These are phyloP conservation scores for Aspergillus bridgeri DNA, from an alignment of 495 filamentous ascomycete genomes.

Conservation along the genomic window DNA sequence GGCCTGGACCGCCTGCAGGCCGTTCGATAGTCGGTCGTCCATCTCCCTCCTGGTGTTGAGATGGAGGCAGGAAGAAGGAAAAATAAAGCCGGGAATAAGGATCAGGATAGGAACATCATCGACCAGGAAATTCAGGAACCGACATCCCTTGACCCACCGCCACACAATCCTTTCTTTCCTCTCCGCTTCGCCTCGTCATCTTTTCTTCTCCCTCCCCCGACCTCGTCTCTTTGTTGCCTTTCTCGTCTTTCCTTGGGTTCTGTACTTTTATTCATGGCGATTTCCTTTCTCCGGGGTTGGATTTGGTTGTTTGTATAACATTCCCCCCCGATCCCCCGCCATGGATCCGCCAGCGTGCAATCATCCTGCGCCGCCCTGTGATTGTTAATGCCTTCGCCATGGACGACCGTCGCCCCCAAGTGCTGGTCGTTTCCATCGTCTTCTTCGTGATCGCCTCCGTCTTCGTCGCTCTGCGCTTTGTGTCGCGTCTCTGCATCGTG, in stretches of 20 bases:
- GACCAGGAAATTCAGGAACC: not conserved
- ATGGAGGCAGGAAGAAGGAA: not conserved
- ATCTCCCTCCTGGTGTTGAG: no score
- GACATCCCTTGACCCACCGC: not conserved
- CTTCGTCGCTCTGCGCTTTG: slow-evolving; percentile 68
- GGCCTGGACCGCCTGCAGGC: not conserved
- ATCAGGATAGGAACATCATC: not conserved
- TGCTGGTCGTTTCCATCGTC: slow-evolving; percentile 70
- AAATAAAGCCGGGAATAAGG: not conserved
- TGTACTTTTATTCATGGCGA: not conserved
- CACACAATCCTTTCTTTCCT: not conserved
- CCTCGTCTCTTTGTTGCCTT: not conserved
- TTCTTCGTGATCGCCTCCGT: slow-evolving; percentile 63
- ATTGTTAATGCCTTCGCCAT: slow-evolving; percentile 16
- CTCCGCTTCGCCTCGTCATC: not conserved
- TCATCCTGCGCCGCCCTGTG: not conserved
- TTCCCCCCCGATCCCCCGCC: not conserved
- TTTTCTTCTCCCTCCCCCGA: not conserved
- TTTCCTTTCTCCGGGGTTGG: not conserved
- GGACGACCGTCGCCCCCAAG: slow-evolving; percentile 59
- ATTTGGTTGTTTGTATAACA: no score
- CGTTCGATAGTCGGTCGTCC: not conserved
- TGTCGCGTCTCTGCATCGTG: slow-evolving; percentile 71
- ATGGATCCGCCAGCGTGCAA: not conserved
- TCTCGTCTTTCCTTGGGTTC: slow-evolving; percentile 2